Base-by-base conservation (phyloP, 345 rosid genomes). In the Geranium rotundifolium region DNA sequence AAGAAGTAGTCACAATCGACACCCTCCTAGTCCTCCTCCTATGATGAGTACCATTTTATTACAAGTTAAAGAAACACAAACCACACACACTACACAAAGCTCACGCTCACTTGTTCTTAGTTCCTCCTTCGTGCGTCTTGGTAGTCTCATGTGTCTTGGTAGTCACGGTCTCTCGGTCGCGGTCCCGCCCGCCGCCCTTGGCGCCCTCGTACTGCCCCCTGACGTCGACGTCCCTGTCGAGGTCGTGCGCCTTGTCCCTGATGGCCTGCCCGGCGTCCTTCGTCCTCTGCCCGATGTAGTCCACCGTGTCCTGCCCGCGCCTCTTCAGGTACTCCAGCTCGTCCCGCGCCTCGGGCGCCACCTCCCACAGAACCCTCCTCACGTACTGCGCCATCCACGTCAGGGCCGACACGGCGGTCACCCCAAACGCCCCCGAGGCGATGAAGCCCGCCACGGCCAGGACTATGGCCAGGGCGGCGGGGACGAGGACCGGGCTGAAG, bases 401-500 rank as follows among this genome's bases (percentile, higher is more conserved):
- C 69, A 91, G 74, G 63, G 81, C 92, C 9, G 89, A 72, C 12
- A 85, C 63, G 0, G 96, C 90, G 0, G 90, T 95, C 6, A 89
- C 72, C 10, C 95, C 90, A 46, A 91, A 87, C 0, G 96, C 92
- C 10, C 96, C 96, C 0, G 96, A 89, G 19, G 95, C 71, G 19
- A 85, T 61, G 78, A 91, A 89, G 7, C 98, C 96, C 19, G 72
- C 74, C 61, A 73, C 62, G 34, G 87, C 52, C 14, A 89, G 71
- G n/a, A 78, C 75, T 0, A 72, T 72, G 0, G 86, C 69, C 58
- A 89, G 79, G 12, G 84, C 75, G 7, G 93, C 91, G 0, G 95
- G 98, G 66, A 91, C 84, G 1, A 91, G 81, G 41, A 91, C 87
- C 0, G 96, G 98, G 69, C 96, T 91, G 76, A 82, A 87, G 17